Base-by-base conservation (phyloP, 2,329 filamentous ascomycete genomes). In the Ceratocystiopsis minuta region DNA sequence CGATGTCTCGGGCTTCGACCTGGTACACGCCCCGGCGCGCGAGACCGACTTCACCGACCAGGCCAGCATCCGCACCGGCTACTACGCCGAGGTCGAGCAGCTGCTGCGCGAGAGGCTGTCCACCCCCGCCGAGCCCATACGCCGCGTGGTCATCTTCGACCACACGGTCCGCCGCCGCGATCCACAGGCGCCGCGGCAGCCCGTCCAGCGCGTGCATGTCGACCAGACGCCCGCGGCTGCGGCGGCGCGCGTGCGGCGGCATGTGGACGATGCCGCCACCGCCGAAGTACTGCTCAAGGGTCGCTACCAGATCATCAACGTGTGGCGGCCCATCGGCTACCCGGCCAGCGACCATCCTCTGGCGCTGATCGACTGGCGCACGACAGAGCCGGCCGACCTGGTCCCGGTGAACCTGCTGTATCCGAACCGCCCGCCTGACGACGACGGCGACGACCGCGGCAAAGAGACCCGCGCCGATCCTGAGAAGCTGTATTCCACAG, bases 151-250 rank as follows among this genome's bases (percentile, higher is more conserved):
- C 45, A 77, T 82, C 45, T 83, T 83, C 53, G 78, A 83, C 56
- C 78, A 83, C 55, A 82, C 78, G 0, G 77, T 83, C 49, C 68
- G 78, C 2, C 61, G 69, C 7, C 60, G 68, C 16, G 56, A 62
- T 2, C 67, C 69, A n/a, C 55, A 60, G 2, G 62, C 74, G 0
- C 65, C 74, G 0, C 66, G 78, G 6, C 70, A 72, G 47, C 79
- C 79, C 0, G 77, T 83, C 0, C 72, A 79, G 54, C 70, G 74
- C 49, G 75, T 82, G 0, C 79, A 83, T 47, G 75, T 83, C 14
- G 79, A 84, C 52, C 79, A 83, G 57, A 81, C 78, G 0, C 70
- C 76, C 0, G 57, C 52, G 0, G 78, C 79, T 0, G 75, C 75
- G 0, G 72, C 67, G 45, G 65, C 57, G 1, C 68, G 79, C 13